Evolutionary conservation across 2,329 filamentous ascomycete species (phyloP).

Genomic region (Incumbomyces lentus): DNA sequence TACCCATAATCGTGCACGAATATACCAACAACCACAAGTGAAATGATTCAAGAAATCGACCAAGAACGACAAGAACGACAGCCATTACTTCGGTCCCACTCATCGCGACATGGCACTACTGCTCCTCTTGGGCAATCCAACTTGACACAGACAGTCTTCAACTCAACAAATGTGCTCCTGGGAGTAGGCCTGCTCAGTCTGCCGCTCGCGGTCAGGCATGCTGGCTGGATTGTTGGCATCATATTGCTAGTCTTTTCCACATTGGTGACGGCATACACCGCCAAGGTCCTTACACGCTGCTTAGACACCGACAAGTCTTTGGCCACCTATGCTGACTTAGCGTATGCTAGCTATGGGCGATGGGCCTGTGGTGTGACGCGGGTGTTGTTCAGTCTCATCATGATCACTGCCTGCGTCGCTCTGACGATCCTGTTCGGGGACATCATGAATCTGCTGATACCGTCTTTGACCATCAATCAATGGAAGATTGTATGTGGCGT

Average conservation of each 20-base stretch:
- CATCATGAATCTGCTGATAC: constrained; percentile 67
- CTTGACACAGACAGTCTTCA: constrained; percentile 86
- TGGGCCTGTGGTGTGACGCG: constrained; percentile 71
- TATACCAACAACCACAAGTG: too few species aligned
- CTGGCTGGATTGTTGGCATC: constrained; percentile 77
- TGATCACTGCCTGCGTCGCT: constrained; percentile 78
- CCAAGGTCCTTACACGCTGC: constrained; percentile 71
- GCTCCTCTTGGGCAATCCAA: constrained; percentile 62
- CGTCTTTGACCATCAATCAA: constrained; percentile 53
- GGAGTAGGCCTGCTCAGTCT: constrained; percentile 80
- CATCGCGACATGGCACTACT: background rate
- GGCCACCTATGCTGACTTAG: constrained; percentile 87
- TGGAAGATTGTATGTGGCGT: constrained; percentile 81
- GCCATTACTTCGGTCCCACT: background rate
- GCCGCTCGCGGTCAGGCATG: constrained; percentile 74
- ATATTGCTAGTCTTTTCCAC: constrained; percentile 63
- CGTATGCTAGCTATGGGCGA: constrained; percentile 77
- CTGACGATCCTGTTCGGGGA: constrained; percentile 87
- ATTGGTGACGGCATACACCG: constrained; percentile 70
- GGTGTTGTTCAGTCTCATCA: constrained; percentile 74
- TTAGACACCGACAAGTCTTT: constrained; percentile 73
- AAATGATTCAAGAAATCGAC: too few species aligned
- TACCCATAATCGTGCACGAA: too few species aligned
- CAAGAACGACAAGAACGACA: background rate
- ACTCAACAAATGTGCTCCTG: constrained; percentile 85